Evolutionary conservation across 768 basidiomycete species (phyloP).

Genomic region (Heimioporus sp.): DNA sequence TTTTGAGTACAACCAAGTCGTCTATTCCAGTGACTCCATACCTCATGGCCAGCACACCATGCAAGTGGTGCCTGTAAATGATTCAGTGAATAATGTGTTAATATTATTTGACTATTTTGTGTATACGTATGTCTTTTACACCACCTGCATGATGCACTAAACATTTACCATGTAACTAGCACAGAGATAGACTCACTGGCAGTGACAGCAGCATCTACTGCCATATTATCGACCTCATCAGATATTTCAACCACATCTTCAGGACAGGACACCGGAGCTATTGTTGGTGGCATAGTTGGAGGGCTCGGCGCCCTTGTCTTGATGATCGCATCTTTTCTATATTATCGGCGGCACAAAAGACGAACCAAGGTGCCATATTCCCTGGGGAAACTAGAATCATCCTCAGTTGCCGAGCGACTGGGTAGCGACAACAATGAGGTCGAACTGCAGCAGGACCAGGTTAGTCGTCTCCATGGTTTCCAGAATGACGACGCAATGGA

Average conservation of each 20-base stretch:
- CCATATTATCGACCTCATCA: not conserved
- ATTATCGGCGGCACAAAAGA: slow-evolving; percentile 1
- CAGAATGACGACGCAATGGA: too few species aligned
- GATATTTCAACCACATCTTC: not conserved
- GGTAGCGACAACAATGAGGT: too few species aligned
- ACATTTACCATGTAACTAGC: not conserved
- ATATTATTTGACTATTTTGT: slow-evolving; percentile 19
- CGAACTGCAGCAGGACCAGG: too few species aligned
- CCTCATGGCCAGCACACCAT: slow-evolving; percentile 6
- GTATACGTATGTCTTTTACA: slow-evolving; percentile 10
- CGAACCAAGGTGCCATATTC: not conserved
- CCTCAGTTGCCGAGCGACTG: not conserved
- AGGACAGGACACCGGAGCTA: not conserved
- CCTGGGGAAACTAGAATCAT: slow-evolving; percentile 1
- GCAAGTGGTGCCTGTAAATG: slow-evolving; percentile 2
- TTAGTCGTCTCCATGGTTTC: too few species aligned
- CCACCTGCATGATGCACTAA: not conserved
- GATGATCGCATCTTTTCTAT: not conserved
- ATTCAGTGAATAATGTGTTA: not conserved
- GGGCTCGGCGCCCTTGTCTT: not conserved
- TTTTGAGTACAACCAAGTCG: slow-evolving; percentile 14
- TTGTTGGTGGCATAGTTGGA: slow-evolving; percentile 7
- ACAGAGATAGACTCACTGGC: not conserved
- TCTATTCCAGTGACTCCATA: slow-evolving; percentile 8
- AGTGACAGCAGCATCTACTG: not conserved